These are phyloP conservation scores for Ceriops zippeliana DNA, from an alignment of 345 rosid genomes.

Conservation along the genomic window DNA sequence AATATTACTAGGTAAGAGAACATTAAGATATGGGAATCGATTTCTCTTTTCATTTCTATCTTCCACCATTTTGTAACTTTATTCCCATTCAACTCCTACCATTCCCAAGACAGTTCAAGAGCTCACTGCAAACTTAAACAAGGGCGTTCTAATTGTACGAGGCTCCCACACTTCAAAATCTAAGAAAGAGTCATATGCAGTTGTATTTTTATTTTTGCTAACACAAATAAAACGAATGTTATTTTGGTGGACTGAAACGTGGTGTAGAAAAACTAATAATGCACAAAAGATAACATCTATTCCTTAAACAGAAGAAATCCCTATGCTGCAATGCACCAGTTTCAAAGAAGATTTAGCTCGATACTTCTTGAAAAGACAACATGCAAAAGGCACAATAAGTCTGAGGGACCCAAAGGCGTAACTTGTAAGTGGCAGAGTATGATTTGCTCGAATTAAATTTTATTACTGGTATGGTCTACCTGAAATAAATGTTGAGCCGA, in stretches of 20 bases:
- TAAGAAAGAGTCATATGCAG: not conserved
- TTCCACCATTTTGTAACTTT: too few species aligned
- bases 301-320: not conserved
- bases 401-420: not conserved
- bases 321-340: not conserved
- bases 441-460: slow-evolving; percentile 7
- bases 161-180: not conserved
- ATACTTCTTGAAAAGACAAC: not conserved
- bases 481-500: slow-evolving; percentile 15
- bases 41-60: too few species aligned
- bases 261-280: too few species aligned
- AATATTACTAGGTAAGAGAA: too few species aligned
- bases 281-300: not conserved
- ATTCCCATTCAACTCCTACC: too few species aligned
- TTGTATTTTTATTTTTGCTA: too few species aligned
- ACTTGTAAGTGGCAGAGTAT: not conserved
- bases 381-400: not conserved
- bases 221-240: too few species aligned
- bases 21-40: too few species aligned
- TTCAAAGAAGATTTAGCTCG: not conserved
- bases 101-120: too few species aligned
- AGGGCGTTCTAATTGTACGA: too few species aligned
- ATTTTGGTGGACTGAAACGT: too few species aligned
- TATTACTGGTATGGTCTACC: slow-evolving; percentile 11
- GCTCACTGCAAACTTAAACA: too few species aligned